Evolutionary conservation across 805 yeast genomes (phyloP).

Genomic region (Lipomyces orientalis): DNA sequence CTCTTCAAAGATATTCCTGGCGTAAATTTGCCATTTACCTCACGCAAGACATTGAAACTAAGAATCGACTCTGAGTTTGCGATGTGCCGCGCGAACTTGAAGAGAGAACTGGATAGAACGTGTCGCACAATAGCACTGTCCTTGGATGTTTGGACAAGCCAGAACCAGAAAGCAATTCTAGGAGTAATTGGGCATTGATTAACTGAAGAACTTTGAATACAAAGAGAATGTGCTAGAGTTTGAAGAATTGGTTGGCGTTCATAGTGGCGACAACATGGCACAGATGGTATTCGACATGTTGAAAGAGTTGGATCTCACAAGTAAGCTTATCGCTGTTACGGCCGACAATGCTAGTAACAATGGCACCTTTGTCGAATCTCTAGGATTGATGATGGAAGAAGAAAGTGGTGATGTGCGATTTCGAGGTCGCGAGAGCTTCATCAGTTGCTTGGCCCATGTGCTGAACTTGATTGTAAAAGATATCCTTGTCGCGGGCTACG

Average conservation of each 20-base stretch:
- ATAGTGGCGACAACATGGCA: conserved; percentile 2
- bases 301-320: not conserved
- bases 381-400: not conserved
- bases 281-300: not conserved
- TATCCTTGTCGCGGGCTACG: too few relatives aligned
- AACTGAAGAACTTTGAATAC: not conserved
- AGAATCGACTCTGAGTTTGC: not conserved
- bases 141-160: too few relatives aligned
- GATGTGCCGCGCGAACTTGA: too few relatives aligned
- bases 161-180: too few relatives aligned
- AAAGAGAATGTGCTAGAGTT: not conserved
- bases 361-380: not conserved
- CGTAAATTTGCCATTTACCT: not conserved
- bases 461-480: not conserved
- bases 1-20: not conserved
- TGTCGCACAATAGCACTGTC: too few relatives aligned
- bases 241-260: not conserved
- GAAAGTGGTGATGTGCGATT: not conserved
- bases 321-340: not conserved
- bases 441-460: not conserved
- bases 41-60: not conserved
- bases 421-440: not conserved
- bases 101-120: too few relatives aligned
- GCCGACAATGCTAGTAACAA: not conserved
- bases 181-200: not conserved